These are phyloP conservation scores for Sporothrix brunneoviolacea DNA, from an alignment of 2,329 filamentous ascomycete species.

Conservation along the genomic window DNA sequence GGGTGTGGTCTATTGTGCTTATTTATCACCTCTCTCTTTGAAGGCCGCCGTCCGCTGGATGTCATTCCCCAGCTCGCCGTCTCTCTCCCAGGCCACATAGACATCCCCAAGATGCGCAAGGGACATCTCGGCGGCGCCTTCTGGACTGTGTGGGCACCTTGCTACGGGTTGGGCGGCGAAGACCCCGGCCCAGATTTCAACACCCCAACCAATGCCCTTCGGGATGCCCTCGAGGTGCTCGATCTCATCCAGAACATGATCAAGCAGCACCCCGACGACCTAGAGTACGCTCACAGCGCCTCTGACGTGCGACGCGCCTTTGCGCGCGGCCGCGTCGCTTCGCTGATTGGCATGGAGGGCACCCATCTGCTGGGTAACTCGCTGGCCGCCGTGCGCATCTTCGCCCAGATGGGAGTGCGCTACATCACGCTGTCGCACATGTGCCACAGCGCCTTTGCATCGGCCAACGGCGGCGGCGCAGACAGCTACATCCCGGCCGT, in stretches of 20 bases:
- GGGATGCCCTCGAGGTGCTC: constrained; percentile 9
- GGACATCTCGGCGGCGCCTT: constrained; percentile 21
- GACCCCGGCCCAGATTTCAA: constrained; percentile 16
- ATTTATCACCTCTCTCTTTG: no score
- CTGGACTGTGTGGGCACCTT: constrained; percentile 22
- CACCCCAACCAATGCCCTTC: neutral
- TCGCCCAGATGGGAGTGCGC: constrained; percentile 24
- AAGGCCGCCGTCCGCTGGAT: neutral
- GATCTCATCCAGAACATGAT: constrained; percentile 8
- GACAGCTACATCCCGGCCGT: neutral
- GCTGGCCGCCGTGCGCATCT: constrained; percentile 12
- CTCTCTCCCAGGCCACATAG: constrained; percentile 15
- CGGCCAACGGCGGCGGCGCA: neutral
- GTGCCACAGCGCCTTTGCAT: constrained; percentile 6
- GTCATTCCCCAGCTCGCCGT: neutral
- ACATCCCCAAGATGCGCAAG: constrained; percentile 18
- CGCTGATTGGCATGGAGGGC: constrained; percentile 23
- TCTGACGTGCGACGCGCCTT: constrained; percentile 18
- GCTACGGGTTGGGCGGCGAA: constrained; percentile 13
- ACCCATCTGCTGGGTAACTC: constrained; percentile 21
- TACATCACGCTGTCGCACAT: constrained; percentile 19
- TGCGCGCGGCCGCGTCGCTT: constrained; percentile 20
- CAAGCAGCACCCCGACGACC: neutral
- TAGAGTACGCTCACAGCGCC: neutral
- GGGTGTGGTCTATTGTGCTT: no score